phyloP scores from a whole-genome alignment of 225 moss, liverwort and hornwort species.

The Bryoerythrophyllum caledonicum region DNA sequence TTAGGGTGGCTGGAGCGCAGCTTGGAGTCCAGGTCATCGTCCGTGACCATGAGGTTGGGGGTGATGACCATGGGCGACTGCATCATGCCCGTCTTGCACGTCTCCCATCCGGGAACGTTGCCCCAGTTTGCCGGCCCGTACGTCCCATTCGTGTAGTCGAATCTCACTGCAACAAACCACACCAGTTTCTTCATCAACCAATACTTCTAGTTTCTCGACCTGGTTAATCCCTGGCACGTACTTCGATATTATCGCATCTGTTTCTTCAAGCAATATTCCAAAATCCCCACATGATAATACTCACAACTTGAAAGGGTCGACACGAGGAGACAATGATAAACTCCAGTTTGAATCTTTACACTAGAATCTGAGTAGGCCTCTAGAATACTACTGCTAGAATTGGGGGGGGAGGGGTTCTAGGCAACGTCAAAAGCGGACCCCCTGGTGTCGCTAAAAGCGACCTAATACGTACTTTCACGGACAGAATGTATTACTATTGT shows the following conservation, averaged over 20 bases:
- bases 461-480: no score
- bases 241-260: no score
- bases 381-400: no score
- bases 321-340: background rate
- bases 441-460: no score
- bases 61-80: slow-evolving; percentile 31
- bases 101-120: slow-evolving; percentile 11
- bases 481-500: no score
- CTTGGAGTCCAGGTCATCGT: background rate
- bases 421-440: no score
- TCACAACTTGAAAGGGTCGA: background rate
- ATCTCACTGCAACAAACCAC: background rate
- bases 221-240: no score
- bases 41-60: slow-evolving; percentile 2
- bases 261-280: no score
- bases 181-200: background rate
- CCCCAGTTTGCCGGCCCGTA: slow-evolving; percentile 37
- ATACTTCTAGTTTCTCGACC: background rate
- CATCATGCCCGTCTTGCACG: slow-evolving; percentile 23
- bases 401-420: no score
- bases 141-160: slow-evolving; percentile 24
- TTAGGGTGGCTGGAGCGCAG: background rate
- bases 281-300: background rate
- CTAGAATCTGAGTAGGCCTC: no score
- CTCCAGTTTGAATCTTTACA: no score